Conservation (phyloP, 495 filamentous ascomycete genomes). For the Podospora conica region DNA sequence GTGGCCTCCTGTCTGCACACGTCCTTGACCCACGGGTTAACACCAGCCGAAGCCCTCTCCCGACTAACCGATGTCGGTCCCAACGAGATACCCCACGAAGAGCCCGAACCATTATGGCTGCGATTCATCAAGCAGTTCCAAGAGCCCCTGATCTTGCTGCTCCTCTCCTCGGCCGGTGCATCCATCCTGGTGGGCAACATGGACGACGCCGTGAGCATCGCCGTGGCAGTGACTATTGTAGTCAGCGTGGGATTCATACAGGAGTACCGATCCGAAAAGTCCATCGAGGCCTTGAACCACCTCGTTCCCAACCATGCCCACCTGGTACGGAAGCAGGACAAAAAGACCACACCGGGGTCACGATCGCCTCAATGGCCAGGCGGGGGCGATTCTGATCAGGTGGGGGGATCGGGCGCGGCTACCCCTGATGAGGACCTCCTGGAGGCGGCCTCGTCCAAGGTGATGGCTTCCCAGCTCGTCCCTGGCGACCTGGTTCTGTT, state of each 20-base stretch:
- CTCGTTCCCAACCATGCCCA: constrained; percentile 93
- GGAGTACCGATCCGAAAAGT: constrained; percentile 96
- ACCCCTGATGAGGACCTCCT: constrained; percentile 48
- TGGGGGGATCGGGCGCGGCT: constrained; percentile 26
- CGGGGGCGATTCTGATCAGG: constrained; percentile 22
- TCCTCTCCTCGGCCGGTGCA: constrained; percentile 81
- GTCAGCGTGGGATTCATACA: constrained; percentile 95
- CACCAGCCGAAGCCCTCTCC: constrained; percentile 70
- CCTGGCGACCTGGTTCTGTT: constrained; percentile 90
- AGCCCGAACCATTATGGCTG: constrained; percentile 89
- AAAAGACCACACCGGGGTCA: constrained; percentile 21
- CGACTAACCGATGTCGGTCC: constrained; percentile 75
- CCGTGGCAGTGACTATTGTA: constrained; percentile 92
- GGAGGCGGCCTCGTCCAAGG: constrained; percentile 70
- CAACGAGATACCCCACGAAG: constrained; percentile 91
- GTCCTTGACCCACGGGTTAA: constrained; percentile 75
- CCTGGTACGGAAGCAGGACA: constrained; percentile 59
- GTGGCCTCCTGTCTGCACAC: constrained; percentile 72
- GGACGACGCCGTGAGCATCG: constrained; percentile 93
- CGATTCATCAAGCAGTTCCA: constrained; percentile 95
- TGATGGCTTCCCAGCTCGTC: constrained; percentile 80
- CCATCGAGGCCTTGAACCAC: constrained; percentile 87
- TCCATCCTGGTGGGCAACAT: constrained; percentile 91
- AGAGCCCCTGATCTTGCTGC: constrained; percentile 82
- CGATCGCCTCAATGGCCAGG: constrained; percentile 43